Conservation (phyloP, 140 eudicot species). For the Oenanthe javanica region DNA sequence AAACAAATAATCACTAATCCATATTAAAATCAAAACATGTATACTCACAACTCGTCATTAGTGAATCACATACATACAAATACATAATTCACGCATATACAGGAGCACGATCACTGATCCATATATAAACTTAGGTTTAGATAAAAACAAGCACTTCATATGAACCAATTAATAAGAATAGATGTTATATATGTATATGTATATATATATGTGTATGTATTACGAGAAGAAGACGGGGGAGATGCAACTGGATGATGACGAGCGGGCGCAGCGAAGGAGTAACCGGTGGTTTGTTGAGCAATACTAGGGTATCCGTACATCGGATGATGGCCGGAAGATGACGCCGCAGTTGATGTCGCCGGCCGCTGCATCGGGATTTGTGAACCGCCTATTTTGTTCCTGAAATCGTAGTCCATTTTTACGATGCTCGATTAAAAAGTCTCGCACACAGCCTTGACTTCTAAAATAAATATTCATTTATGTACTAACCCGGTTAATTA, state of each 20-base stretch:
- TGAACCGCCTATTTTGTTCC: conserved; percentile 47
- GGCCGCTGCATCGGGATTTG: conserved; percentile 29
- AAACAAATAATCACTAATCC: background rate
- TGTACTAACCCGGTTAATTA: too few species aligned
- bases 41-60: background rate
- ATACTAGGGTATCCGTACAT: conserved; percentile 64
- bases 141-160: conserved; percentile 11
- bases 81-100: background rate
- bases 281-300: conserved; percentile 39
- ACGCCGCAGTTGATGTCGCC: conserved; percentile 17
- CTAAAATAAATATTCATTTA: too few species aligned
- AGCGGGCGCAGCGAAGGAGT: conserved; percentile 30
- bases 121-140: background rate
- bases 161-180: background rate
- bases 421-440: background rate
- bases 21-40: background rate
- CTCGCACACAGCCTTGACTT: background rate
- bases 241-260: conserved; percentile 37
- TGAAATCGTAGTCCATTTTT: conserved; percentile 76
- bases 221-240: conserved; percentile 47
- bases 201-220: background rate
- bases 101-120: background rate
- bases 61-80: background rate
- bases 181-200: too few species aligned
- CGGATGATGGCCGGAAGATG: conserved; percentile 22